Base-by-base conservation (phyloP, 164 flowering plant genomes). In the Vitis cinerea region DNA sequence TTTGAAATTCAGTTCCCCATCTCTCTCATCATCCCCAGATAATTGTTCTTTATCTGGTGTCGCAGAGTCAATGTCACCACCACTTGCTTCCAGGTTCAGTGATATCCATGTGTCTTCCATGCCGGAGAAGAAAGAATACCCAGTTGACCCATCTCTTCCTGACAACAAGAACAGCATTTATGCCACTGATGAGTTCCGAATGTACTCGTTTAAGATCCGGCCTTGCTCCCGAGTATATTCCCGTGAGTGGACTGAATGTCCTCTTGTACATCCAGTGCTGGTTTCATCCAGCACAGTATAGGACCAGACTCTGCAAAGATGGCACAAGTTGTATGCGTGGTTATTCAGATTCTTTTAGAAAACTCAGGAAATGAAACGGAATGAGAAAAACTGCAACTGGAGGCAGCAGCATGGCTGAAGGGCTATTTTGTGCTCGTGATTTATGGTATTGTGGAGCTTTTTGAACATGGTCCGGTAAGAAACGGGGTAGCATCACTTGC, bases 161-260 rank as follows among this genome's bases (percentile, higher is more conserved):
- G 90, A 88, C 76, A 84, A 86, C 63, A 84, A 85, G 72, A 84
- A 84, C 73, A 79, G 86, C 56, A 83, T 86, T 48, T 88, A 83
- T 67, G 72, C 84, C 3, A 84, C 87, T 0, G 92, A 88, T 66
- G 92, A 88, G 76, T 88, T 88, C 63, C 76, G 92, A 13, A 88
- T 88, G 87, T 88, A 72, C 69, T 78, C 90, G 5, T 88, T 86
- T 74, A 86, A 88, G 80, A 75, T 88, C 47, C 64, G 80, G 30
- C 90, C 92, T 60, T 86, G 92, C 72, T 88, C 92, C 9, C 72
- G 90, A 61, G 90, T 88, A 8, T 88, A 86, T 71, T 83, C 92
- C 5, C 92, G 86, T 66, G 92, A 86, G 65, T 88, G 92, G 92
- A 88, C 90, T 6, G 92, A 86, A 71, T 86, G 92, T 69, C 92